Conservation (phyloP, 441 rosid species). For the Erodium trifolium region DNA sequence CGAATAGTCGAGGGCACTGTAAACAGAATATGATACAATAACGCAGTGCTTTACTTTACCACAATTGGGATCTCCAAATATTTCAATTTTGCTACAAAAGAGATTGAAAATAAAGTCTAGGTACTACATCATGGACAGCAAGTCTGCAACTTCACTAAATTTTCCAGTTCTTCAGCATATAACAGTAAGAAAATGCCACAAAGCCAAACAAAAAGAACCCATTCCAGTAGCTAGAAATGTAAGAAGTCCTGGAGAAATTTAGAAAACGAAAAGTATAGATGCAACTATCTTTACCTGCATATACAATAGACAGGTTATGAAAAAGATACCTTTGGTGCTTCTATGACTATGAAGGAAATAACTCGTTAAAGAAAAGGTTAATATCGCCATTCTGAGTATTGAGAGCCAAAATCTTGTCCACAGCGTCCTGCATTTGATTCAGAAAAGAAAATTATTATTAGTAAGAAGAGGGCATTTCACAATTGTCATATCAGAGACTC, state of each 20-base stretch:
- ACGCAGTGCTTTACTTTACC: no score
- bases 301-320: no score
- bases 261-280: neutral
- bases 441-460: slow-evolving; percentile 4
- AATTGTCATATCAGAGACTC: slow-evolving; percentile 3
- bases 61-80: no score
- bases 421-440: slow-evolving; percentile 48
- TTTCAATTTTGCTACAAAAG: no score
- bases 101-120: no score
- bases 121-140: no score
- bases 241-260: neutral
- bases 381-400: slow-evolving; percentile 54
- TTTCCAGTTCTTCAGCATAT: no score
- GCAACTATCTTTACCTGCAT: no score
- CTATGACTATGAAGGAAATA: slow-evolving; percentile 33
- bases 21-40: no score
- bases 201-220: neutral
- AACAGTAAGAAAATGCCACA: no score
- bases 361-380: slow-evolving; percentile 44
- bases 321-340: slow-evolving; percentile 7
- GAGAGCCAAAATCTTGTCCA: slow-evolving; percentile 59
- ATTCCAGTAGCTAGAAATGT: neutral
- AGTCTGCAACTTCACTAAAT: no score
- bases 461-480: slow-evolving; percentile 2
- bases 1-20: no score